Conservation (phyloP, 139 green algal genomes). For the Micractinium sp. region DNA sequence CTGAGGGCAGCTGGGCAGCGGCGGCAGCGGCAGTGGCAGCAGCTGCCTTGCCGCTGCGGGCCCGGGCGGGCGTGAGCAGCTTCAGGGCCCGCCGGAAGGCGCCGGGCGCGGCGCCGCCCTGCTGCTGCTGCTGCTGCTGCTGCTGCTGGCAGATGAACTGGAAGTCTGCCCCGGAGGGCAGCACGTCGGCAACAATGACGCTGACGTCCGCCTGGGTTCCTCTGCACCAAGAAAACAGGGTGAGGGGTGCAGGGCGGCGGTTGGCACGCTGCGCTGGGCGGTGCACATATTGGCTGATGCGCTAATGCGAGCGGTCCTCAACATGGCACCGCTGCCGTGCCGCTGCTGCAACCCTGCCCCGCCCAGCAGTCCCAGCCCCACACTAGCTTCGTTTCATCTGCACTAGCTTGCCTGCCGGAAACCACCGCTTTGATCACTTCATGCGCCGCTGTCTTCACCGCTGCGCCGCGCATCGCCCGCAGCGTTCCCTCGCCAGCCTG, state of each 20-base stretch:
- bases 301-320: no score
- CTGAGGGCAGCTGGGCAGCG: background rate
- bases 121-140: background rate
- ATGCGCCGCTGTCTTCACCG: background rate
- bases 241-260: background rate
- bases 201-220: background rate
- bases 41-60: background rate
- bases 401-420: background rate
- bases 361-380: no score
- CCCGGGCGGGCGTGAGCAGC: background rate
- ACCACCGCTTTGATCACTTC: background rate
- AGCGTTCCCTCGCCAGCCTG: background rate
- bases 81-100: background rate
- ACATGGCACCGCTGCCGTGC: no score
- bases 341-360: no score
- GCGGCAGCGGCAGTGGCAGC: background rate
- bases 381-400: no score
- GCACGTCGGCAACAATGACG: constrained; percentile 1
- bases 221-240: background rate
- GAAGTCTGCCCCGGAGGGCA: background rate
- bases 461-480: background rate
- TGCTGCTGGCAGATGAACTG: background rate
- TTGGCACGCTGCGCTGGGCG: no score
- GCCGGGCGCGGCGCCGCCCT: background rate
- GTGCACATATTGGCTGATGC: no score